These are phyloP conservation scores for Dryas alaskensis DNA, from an alignment of 306 rosid species.

Conservation along the genomic window DNA sequence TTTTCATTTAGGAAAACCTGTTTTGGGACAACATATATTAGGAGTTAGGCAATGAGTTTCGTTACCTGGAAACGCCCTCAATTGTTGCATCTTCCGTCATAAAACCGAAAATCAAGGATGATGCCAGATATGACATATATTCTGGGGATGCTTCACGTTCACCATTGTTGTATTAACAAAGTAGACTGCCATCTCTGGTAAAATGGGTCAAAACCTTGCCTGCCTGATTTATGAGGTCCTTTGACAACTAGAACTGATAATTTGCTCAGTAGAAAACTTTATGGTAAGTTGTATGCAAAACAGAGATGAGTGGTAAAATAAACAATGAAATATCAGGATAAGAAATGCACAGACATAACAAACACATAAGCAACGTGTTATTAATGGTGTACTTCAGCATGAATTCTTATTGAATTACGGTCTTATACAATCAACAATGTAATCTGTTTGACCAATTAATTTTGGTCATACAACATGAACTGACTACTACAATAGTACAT, in stretches of 20 bases:
- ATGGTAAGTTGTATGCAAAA: neutral
- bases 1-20: too few relatives aligned
- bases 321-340: neutral
- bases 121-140: too few relatives aligned
- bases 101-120: too few relatives aligned
- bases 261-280: neutral
- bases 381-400: neutral
- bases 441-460: neutral
- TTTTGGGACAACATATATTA: too few relatives aligned
- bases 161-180: too few relatives aligned
- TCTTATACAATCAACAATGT: neutral
- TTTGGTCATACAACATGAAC: slow-evolving; percentile 4
- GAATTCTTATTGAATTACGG: slow-evolving; percentile 3
- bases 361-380: neutral
- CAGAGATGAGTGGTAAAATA: neutral
- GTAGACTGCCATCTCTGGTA: too few relatives aligned
- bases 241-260: neutral
- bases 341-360: neutral
- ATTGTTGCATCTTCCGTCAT: too few relatives aligned
- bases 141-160: too few relatives aligned
- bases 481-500: neutral
- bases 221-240: neutral
- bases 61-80: too few relatives aligned
- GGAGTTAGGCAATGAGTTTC: too few relatives aligned
- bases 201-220: neutral